Base-by-base conservation (phyloP, 805 yeast genomes). In the Saccharomycopsis sp. region DNA sequence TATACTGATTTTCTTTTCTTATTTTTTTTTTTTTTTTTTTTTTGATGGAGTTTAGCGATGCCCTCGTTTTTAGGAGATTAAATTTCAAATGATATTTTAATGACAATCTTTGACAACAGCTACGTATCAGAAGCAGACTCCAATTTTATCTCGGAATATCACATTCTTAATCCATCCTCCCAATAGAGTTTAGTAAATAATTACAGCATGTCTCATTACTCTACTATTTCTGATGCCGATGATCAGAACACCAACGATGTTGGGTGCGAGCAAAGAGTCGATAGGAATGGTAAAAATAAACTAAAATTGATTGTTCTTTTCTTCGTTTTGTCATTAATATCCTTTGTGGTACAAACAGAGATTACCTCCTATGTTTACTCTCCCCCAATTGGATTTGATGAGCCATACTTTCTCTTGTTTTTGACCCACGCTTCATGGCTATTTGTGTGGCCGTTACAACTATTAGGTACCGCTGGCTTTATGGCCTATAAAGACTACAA, bases 271-370 rank as follows among this genome's bases (percentile, higher is more conserved):
- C 29, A 49, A 49, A 22, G 22, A 52, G 2, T n/a, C 14, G 41
- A 20, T n/a, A 52, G 34, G 35, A 64, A 59, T 52, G 64, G 67
- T 8, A 56, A 55, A 8, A 64, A 67, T 44, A 76, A 73, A 58
- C 66, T 81, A n/a, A 59, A 73, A 2, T 75, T 79, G 63, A 82
- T 84, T 3, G 70, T 73, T 2, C 63, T 72, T 1, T 74, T 86
- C 1, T 77, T 84, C 49, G 14, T 75, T 1, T 59, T 81, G 1
- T 79, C 86, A 0, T 63, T 84, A 59, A 66, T 80, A 5, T 66
- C 91, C 2, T 90, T 90, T 71, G 91, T 90, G 2, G 66, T 78
- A 15, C 97, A 89, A 68, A 89, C 97, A 0, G 97, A 89, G 68
- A 74, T 85, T 60, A 88, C 96, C 1, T 79, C 89, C 3, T 84